Conservation (phyloP, 768 basidiomycete species). For the Suillus occidentalis region DNA sequence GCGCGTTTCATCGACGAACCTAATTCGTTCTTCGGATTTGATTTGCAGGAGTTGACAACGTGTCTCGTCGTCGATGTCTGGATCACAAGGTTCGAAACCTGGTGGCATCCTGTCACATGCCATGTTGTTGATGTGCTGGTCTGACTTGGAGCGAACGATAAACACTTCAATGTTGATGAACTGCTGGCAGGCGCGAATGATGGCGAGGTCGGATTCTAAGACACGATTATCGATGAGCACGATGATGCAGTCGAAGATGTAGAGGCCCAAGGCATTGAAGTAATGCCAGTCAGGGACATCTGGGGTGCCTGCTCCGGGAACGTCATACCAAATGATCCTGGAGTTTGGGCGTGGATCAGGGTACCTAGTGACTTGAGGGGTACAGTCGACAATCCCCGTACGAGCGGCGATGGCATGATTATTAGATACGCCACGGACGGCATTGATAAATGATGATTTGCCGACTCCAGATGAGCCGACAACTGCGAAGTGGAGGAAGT, state of each 20-base stretch:
- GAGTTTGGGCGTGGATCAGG: constrained; percentile 17
- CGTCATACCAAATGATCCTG: constrained; percentile 26
- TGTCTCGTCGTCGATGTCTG: background rate
- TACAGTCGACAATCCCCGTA: constrained; percentile 22
- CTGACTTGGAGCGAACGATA: constrained; percentile 37
- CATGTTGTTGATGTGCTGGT: constrained; percentile 27
- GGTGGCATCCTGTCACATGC: constrained; percentile 15
- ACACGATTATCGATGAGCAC: constrained; percentile 14
- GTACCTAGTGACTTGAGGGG: constrained; percentile 9
- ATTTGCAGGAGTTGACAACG: background rate
- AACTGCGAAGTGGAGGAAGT: constrained; percentile 26
- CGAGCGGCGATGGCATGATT: constrained; percentile 20
- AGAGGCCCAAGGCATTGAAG: constrained; percentile 26
- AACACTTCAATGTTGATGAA: constrained; percentile 10
- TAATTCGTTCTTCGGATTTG: background rate
- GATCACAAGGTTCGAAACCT: constrained; percentile 20
- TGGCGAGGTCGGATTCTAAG: background rate
- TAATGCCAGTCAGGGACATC: constrained; percentile 23
- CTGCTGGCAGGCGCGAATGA: background rate
- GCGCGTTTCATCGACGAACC: constrained; percentile 7
- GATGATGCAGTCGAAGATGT: constrained; percentile 14
- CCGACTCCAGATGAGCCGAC: constrained; percentile 27
- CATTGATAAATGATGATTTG: constrained; percentile 32
- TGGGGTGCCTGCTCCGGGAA: constrained; percentile 29
- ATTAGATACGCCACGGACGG: constrained; percentile 26